These are phyloP conservation scores for Cladosporium cucumerinum DNA, from an alignment of 2,329 filamentous ascomycete genomes.

Conservation along the genomic window DNA sequence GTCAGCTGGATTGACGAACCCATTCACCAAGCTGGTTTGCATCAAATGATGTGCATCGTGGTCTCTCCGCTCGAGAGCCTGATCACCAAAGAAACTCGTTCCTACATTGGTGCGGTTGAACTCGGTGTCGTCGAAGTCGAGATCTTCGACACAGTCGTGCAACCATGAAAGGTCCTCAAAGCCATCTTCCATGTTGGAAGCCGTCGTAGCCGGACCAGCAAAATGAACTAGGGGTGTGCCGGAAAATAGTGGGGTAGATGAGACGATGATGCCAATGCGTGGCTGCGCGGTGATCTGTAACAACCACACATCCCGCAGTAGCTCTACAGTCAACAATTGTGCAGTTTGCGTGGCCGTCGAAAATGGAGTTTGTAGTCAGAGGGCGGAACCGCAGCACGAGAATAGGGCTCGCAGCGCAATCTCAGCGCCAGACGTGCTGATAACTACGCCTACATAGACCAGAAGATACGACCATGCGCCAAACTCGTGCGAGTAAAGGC, in stretches of 20 bases:
- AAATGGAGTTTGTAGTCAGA: neutral
- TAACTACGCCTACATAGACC: neutral
- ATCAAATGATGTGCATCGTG: neutral
- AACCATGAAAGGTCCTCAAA: neutral
- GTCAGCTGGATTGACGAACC: slow-evolving; percentile 1
- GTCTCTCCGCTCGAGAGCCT: neutral
- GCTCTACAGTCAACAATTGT: neutral
- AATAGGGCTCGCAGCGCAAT: neutral
- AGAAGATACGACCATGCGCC: neutral
- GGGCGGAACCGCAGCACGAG: neutral
- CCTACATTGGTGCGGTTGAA: neutral
- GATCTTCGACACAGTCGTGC: neutral
- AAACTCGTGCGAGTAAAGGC: neutral
- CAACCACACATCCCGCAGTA: neutral
- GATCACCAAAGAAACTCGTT: neutral
- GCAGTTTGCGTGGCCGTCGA: neutral
- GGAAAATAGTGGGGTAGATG: neutral
- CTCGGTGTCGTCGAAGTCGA: neutral
- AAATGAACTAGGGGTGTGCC: neutral
- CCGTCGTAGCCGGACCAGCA: neutral
- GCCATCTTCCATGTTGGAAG: neutral
- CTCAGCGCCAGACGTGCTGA: neutral
- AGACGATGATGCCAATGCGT: neutral
- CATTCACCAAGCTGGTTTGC: neutral
- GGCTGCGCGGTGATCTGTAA: neutral